Evolutionary conservation across 805 yeast species (phyloP), one percentile per base, ranked within the genome.

Genomic region (Ogataea methylovora): DNA sequence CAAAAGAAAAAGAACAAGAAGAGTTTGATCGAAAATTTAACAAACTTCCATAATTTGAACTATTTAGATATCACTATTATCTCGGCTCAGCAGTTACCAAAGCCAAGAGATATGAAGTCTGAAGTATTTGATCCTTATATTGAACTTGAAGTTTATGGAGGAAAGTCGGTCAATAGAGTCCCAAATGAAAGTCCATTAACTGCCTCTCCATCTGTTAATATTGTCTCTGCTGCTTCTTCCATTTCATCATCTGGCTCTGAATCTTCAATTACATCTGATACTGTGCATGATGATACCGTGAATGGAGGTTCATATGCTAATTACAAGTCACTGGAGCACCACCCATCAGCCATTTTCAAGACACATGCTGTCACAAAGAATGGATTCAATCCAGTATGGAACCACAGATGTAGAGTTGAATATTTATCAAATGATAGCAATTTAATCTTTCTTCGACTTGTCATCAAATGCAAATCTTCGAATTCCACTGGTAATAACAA

Each of bases 341-440:
- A 33, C 13, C 52, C 55, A 4, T 37, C 51, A 11, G 50, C 40
- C 8, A 35, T 45, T 5, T 57, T 52, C 36, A 52, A 48, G 24
- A 60, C 73, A 0, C 38, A 51, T 3, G 37, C 45, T 1, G 69
- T 81, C 1, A 50, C 54, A 6, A 76, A 74, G 32, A 87, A 88
- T 56, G 97, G 97, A 0, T 85, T 84, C 58, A 86, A 84, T 49
- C 97, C 97, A 0, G 57, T 69, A 6, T 90, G 97, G 97, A 74
- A 79, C 41, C 67, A 70, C 32, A 53, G 50, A 4, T 68, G 78
- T 40, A 41, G 52, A n/a, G 67, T 79, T 3, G 46, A 47, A 0
- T 44, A 65, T 6, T 52, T 56, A 4, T 53, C 67, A 7, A 53
- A 61, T 29, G 39, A 50, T 5, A 56, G 62, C 35, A 67, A 71